Conservation (phyloP, 352 stramenopile genomes). For the Halophytophthora polymorphica region DNA sequence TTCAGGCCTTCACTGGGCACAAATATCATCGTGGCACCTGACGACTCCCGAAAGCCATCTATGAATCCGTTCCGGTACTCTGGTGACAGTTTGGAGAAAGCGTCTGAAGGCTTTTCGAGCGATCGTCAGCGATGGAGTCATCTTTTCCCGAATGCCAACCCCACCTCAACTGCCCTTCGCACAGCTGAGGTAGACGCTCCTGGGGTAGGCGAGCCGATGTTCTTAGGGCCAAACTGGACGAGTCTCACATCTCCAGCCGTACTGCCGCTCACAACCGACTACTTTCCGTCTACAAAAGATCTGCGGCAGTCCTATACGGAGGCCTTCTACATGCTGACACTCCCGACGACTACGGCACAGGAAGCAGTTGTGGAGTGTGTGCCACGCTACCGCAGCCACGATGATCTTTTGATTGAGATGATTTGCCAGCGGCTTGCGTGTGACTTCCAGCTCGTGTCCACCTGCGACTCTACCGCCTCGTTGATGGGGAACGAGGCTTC, state of each 20-base stretch:
- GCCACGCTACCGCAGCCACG: conserved; percentile 57
- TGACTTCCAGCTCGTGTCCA: conserved; percentile 75
- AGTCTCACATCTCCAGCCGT: conserved; percentile 94
- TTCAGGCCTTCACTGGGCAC: conserved; percentile 20
- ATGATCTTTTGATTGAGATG: conserved; percentile 79
- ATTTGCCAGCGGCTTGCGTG: conserved; percentile 73
- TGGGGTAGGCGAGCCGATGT: conserved; percentile 28
- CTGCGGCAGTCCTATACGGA: conserved; percentile 63
- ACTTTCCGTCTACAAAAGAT: conserved; percentile 73
- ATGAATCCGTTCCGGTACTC: conserved; percentile 56
- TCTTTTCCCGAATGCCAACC: conserved; percentile 85
- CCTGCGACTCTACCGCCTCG: conserved; percentile 27
- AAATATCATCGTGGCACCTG: conserved; percentile 2
- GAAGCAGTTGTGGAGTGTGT: conserved; percentile 36
- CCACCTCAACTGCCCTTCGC: conserved; percentile 2
- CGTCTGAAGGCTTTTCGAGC: conserved; percentile 40
- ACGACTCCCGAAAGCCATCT: conserved; percentile 11
- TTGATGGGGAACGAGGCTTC: conserved; percentile 22
- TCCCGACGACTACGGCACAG: conserved; percentile 38
- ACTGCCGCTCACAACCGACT: conserved; percentile 88
- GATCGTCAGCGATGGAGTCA: conserved; percentile 96
- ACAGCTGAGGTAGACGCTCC: conserved; percentile 2
- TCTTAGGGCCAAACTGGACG: conserved; percentile 95
- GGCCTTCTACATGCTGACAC: conserved; percentile 80
- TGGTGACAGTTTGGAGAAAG: conserved; percentile 28